A percentile compares a stretch with the other conserved stretches of the same genome.
phyloP scores from a whole-genome alignment of 192 early-diverging fungal genomes.

The Bifiguratus adelaidae region DNA sequence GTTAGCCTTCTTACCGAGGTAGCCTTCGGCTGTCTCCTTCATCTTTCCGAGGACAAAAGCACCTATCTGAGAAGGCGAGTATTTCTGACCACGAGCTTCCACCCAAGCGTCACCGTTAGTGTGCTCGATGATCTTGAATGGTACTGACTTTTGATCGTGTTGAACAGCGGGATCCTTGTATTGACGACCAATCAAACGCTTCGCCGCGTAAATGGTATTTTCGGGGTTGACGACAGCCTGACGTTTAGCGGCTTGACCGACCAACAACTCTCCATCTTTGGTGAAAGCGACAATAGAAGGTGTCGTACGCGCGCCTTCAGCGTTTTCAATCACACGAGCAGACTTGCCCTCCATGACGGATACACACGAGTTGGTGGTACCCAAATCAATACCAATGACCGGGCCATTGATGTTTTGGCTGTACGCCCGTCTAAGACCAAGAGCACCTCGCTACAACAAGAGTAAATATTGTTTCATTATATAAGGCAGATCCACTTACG shows the following conservation, averaged over 20 bases:
- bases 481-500: no score
- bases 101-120: constrained; percentile 97
- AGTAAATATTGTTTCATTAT: no score
- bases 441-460: constrained; percentile 5
- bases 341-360: constrained; percentile 97
- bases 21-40: constrained; percentile 95
- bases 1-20: constrained; percentile 71
- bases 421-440: constrained; percentile 41
- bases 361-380: constrained; percentile 99
- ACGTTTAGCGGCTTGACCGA: constrained; percentile 96
- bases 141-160: constrained; percentile 78
- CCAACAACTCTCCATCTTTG: constrained; percentile 93
- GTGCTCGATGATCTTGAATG: constrained; percentile 95
- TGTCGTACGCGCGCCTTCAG: constrained; percentile 93
- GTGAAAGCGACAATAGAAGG: constrained; percentile 94
- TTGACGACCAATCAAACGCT: constrained; percentile 94
- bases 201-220: constrained; percentile 96
- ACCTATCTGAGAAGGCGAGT: constrained; percentile 95
- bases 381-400: constrained; percentile 98
- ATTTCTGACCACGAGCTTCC: constrained; percentile 87
- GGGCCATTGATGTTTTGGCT: constrained; percentile 75
- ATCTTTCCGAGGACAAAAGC: constrained; percentile 96
- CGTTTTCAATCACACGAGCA: constrained; percentile 95
- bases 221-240: constrained; percentile 98
- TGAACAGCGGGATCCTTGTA: constrained; percentile 86